phyloP scores from a whole-genome alignment of 306 rosid genomes.

The Medicago arabica region DNA sequence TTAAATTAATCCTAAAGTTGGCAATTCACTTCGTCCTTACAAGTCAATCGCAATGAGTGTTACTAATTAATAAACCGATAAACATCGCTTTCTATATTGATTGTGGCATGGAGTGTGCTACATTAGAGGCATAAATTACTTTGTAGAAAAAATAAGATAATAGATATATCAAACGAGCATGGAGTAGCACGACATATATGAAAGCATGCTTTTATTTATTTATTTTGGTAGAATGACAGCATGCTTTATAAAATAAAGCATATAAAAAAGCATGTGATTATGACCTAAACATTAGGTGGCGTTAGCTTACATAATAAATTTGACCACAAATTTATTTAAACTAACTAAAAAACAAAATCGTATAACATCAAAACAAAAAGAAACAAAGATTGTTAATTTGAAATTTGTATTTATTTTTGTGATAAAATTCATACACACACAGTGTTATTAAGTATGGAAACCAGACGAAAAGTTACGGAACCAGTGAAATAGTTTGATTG shows the following conservation, averaged over 20 bases:
- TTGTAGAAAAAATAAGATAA: slow-evolving; percentile 8
- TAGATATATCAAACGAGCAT: slow-evolving; percentile 19
- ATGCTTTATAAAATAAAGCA: background rate
- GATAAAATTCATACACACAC: too few species aligned
- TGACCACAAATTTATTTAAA: too few species aligned
- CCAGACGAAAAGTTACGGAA: too few species aligned
- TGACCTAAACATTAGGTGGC: background rate
- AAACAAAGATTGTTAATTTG: too few species aligned
- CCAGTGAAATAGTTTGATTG: too few species aligned
- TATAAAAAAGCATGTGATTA: slow-evolving; percentile 17
- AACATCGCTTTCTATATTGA: slow-evolving; percentile 41
- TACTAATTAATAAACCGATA: slow-evolving; percentile 32
- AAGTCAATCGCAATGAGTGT: slow-evolving; percentile 23
- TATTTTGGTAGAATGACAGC: background rate
- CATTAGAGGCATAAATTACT: slow-evolving; percentile 34
- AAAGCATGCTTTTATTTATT: slow-evolving; percentile 7
- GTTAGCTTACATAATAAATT: too few species aligned
- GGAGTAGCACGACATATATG: slow-evolving; percentile 21
- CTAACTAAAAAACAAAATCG: too few species aligned
- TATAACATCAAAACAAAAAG: too few species aligned
- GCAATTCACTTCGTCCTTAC: slow-evolving; percentile 44
- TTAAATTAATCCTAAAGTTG: slow-evolving; percentile 43
- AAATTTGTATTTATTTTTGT: too few species aligned
- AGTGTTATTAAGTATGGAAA: too few species aligned
- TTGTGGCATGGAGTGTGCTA: slow-evolving; percentile 40